Evolutionary conservation across 768 basidiomycete species (phyloP).

Genomic region (Suillus alpinus): DNA sequence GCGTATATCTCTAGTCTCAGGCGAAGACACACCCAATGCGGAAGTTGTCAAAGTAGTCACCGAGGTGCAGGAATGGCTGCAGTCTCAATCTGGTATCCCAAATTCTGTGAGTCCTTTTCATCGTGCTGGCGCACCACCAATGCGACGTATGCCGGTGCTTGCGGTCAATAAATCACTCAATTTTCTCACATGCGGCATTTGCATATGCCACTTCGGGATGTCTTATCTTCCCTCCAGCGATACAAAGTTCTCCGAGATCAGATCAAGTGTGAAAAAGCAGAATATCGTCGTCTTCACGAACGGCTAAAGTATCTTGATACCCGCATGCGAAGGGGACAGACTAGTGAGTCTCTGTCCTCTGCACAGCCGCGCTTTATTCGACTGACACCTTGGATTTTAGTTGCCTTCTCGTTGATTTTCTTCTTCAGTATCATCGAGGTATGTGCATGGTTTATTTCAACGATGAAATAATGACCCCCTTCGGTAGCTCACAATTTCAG

Average conservation of each 20-base stretch:
- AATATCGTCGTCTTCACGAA: too few relatives aligned
- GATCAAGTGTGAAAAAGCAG: too few relatives aligned
- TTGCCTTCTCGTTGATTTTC: conserved; percentile 47
- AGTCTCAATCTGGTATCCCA: conserved; percentile 36
- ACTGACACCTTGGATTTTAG: conserved; percentile 35
- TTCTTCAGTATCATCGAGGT: conserved; percentile 68
- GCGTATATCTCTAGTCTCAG: conserved; percentile 33
- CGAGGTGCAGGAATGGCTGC: conserved; percentile 54
- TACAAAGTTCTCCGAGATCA: too few relatives aligned
- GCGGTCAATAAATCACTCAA: too few relatives aligned
- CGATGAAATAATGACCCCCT: background rate
- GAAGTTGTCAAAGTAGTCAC: conserved; percentile 37
- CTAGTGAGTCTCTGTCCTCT: conserved; percentile 38
- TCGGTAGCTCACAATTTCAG: conserved; percentile 60
- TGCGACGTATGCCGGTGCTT: background rate
- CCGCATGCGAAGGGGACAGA: conserved; percentile 51
- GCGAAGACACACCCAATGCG: conserved; percentile 27
- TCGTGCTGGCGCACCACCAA: background rate
- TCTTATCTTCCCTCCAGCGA: too few relatives aligned
- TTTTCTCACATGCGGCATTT: too few relatives aligned
- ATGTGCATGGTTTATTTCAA: conserved; percentile 7
- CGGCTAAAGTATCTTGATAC: conserved; percentile 22
- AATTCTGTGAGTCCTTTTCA: conserved; percentile 26
- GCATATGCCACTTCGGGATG: too few relatives aligned
- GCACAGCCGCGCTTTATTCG: background rate